phyloP scores from a whole-genome alignment of 768 basidiomycete species.

The Lactifluus echinatus region DNA sequence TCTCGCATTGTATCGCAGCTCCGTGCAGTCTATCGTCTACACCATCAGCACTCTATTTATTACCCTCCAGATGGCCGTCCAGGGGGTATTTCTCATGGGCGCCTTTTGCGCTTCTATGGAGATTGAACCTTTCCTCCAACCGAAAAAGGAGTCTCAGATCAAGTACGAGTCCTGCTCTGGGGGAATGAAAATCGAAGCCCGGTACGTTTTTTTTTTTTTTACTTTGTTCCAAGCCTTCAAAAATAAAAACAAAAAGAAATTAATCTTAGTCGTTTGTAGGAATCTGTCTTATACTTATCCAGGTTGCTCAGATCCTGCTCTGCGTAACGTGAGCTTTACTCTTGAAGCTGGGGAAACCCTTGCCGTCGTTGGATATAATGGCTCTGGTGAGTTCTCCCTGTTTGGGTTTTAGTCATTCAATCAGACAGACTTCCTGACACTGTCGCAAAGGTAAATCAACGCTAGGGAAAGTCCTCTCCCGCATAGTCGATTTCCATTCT shows the following conservation, averaged over 20 bases:
- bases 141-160: constrained; percentile 42
- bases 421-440: not conserved
- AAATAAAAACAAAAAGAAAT: constrained; percentile 3
- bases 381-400: constrained; percentile 52
- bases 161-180: constrained; percentile 39
- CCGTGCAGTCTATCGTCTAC: constrained; percentile 62
- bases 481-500: constrained; percentile 66
- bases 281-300: constrained; percentile 74
- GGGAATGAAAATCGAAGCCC: constrained; percentile 66
- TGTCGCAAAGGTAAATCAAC: constrained; percentile 67
- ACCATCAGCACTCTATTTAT: constrained; percentile 54
- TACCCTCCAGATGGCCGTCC: constrained; percentile 67
- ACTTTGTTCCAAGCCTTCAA: too few relatives aligned
- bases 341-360: constrained; percentile 70
- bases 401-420: too few relatives aligned
- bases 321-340: constrained; percentile 60
- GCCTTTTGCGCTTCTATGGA: constrained; percentile 75
- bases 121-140: constrained; percentile 59
- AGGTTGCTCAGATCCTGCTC: constrained; percentile 54
- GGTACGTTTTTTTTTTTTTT: constrained; percentile 32
- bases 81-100: constrained; percentile 79
- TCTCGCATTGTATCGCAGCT: constrained; percentile 71
- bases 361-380: constrained; percentile 80
- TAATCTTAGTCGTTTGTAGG: constrained; percentile 26
- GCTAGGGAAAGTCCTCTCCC: constrained; percentile 70